Percentiles rank a stretch among this genome's conserved stretches.
Conservation (phyloP, 257 asterid genomes). For the Hygrophila difformis region DNA sequence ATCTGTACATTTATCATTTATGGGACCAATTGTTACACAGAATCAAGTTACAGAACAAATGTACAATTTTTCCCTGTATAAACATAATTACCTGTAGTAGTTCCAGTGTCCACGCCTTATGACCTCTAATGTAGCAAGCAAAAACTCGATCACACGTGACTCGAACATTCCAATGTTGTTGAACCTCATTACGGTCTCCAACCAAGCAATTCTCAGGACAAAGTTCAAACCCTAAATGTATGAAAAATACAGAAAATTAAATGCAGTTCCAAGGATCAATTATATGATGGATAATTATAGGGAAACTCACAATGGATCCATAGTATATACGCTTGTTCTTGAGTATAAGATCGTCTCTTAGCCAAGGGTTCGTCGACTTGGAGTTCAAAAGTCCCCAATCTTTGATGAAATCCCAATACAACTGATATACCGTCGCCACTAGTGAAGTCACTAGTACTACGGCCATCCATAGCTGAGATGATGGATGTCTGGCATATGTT, state of each 20-base stretch:
- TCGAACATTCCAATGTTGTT: conserved; percentile 48
- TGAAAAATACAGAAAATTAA: not conserved
- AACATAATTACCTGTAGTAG: conserved; percentile 95
- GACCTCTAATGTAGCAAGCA: conserved; percentile 80
- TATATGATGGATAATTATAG: not conserved
- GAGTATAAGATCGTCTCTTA: conserved; percentile 71
- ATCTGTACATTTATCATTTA: no score
- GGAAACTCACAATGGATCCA: conserved; percentile 68
- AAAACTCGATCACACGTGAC: conserved; percentile 61
- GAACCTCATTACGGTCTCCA: conserved; percentile 68
- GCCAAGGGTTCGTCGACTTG: conserved; percentile 57
- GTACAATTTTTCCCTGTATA: no score
- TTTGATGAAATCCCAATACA: conserved; percentile 92
- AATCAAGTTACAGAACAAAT: no score
- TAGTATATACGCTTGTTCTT: conserved; percentile 71
- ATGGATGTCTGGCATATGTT: conserved; percentile 52
- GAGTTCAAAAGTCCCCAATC: conserved; percentile 86
- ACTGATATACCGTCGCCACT: conserved; percentile 70
- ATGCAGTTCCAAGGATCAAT: no score
- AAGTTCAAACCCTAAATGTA: conserved; percentile 46
- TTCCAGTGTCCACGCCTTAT: conserved; percentile 99
- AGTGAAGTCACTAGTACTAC: conserved; percentile 65
- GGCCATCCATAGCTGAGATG: conserved; percentile 46
- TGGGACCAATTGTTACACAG: no score
- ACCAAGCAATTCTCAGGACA: conserved; percentile 78